Conservation (phyloP, 306 rosid species). For the Acacia crassicarpa region DNA sequence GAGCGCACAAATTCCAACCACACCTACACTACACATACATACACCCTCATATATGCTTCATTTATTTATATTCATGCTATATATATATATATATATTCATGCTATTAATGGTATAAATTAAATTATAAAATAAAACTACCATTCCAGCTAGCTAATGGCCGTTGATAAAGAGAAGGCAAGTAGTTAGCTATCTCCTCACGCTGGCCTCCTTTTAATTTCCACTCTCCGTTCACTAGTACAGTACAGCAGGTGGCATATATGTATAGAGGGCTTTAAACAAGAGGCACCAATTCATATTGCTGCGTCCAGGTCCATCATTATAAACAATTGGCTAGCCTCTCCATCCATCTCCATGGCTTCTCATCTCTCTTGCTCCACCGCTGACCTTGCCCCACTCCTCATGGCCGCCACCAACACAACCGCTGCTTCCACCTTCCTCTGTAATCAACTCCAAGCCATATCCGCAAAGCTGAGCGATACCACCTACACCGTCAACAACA, state of each 20-base stretch:
- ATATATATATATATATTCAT: no score
- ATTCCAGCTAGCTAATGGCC: background rate
- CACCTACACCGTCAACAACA: constrained; percentile 56
- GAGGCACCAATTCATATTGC: background rate
- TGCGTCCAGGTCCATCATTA: background rate
- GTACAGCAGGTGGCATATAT: background rate
- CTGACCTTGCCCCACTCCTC: constrained; percentile 48
- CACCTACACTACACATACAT: background rate
- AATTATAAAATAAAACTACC: background rate
- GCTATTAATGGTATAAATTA: background rate
- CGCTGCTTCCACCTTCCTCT: constrained; percentile 55
- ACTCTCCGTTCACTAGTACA: background rate
- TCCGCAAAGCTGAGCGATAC: constrained; percentile 45
- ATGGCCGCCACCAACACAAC: constrained; percentile 37
- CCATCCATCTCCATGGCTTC: constrained; percentile 42
- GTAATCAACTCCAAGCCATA: constrained; percentile 46
- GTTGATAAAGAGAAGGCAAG: background rate
- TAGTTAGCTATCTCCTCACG: background rate
- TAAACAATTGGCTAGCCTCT: background rate
- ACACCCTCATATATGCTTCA: background rate
- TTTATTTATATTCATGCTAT: background rate
- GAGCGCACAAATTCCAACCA: background rate
- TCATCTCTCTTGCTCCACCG: constrained; percentile 48
- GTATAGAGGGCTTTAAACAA: background rate
- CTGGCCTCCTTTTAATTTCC: background rate